Percentiles rank a stretch among this genome's conserved stretches.
Evolutionary conservation across 805 yeast species (phyloP).

Genomic region (Metschnikowia baotianmanensis): DNA sequence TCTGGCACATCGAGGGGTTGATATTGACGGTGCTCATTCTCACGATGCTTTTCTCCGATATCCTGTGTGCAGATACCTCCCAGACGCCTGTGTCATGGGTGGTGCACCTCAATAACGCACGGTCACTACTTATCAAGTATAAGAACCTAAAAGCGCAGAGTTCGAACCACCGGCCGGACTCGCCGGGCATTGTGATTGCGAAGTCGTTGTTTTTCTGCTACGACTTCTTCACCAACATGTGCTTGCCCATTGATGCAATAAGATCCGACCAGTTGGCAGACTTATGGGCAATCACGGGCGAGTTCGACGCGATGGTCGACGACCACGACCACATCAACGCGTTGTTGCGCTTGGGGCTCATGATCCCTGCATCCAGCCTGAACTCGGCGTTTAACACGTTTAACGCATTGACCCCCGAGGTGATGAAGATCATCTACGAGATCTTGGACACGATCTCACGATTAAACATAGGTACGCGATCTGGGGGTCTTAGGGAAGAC

Average conservation of each 20-base stretch:
- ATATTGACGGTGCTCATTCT: slow-evolving; percentile 26
- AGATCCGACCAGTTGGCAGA: slow-evolving; percentile 12
- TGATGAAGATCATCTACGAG: slow-evolving; percentile 11
- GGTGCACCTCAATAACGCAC: slow-evolving; percentile 28
- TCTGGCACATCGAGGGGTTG: slow-evolving; percentile 26
- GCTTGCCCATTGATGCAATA: slow-evolving; percentile 13
- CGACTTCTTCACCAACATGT: slow-evolving; percentile 20
- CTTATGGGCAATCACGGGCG: slow-evolving; percentile 9
- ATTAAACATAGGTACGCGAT: slow-evolving; percentile 8
- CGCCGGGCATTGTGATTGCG: slow-evolving; percentile 20
- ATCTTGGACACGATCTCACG: slow-evolving; percentile 12
- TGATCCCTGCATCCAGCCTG: slow-evolving; percentile 15
- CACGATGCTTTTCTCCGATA: slow-evolving; percentile 25
- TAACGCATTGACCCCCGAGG: slow-evolving; percentile 14
- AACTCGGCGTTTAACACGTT: slow-evolving; percentile 17
- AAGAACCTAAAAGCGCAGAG: slow-evolving; percentile 16
- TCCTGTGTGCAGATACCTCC: slow-evolving; percentile 15
- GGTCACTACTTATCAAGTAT: slow-evolving; percentile 24
- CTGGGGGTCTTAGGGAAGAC: too few species aligned
- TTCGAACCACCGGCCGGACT: slow-evolving; percentile 16
- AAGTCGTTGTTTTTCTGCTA: slow-evolving; percentile 20
- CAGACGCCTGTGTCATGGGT: slow-evolving; percentile 22
- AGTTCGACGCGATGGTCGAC: slow-evolving; percentile 8
- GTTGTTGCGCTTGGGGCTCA: slow-evolving; percentile 12
- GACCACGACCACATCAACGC: slow-evolving; percentile 12